Evolutionary conservation across 108 stramenopile genomes (phyloP).

Genomic region (Nitzschia sp.): DNA sequence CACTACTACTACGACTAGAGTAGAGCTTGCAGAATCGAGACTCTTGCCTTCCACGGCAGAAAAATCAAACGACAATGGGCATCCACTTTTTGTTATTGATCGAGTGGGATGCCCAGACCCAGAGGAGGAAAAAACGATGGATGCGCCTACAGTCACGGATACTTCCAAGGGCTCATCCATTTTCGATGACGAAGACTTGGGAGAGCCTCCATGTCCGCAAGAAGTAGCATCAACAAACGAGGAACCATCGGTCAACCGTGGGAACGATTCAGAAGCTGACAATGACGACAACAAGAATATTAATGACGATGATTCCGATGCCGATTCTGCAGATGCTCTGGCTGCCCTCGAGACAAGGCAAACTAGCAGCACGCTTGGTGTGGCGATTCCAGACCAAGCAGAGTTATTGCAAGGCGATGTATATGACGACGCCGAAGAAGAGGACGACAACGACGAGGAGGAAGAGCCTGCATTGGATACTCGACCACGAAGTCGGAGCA

Average conservation of each 20-base stretch:
- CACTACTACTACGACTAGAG: neutral
- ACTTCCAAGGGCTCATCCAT: constrained; percentile 7
- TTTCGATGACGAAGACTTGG: neutral
- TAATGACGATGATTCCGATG: constrained; percentile 3
- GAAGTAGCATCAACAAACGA: neutral
- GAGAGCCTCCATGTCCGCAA: neutral
- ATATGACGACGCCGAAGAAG: neutral
- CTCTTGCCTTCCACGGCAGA: neutral
- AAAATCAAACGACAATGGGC: constrained; percentile 1
- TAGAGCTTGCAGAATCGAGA: neutral
- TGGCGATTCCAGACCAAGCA: neutral
- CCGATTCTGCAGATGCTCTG: neutral
- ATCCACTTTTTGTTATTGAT: constrained; percentile 71
- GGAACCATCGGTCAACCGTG: neutral
- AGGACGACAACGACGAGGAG: constrained; percentile 2
- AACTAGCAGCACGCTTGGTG: neutral
- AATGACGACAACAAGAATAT: constrained; percentile 9
- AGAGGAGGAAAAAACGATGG: neutral
- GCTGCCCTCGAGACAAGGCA: neutral
- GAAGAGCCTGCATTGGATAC: constrained; percentile 1
- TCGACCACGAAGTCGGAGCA: constrained; percentile 26
- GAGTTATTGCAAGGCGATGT: neutral
- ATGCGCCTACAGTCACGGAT: constrained; percentile 8
- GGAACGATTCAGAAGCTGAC: neutral
- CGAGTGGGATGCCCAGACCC: constrained; percentile 36